Evolutionary conservation across 495 filamentous ascomycete genomes (phyloP).

Genomic region (Lophiostoma macrostomum): DNA sequence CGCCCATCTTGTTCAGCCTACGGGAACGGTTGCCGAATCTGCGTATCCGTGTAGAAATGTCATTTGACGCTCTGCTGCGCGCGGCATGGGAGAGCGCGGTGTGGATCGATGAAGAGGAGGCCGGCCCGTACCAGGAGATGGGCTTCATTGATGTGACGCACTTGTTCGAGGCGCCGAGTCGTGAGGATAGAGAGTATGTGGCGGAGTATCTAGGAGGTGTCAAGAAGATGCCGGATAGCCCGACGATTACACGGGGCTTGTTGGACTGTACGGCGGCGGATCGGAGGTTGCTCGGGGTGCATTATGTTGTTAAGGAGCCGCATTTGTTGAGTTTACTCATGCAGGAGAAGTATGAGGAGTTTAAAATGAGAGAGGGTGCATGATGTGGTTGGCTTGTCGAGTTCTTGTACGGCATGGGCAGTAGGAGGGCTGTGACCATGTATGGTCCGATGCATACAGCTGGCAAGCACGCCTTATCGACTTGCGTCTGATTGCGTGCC

Average conservation of each 20-base stretch:
- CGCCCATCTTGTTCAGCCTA: constrained; percentile 1
- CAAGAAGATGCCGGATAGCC: neutral
- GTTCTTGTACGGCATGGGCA: no score
- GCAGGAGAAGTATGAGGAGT: constrained; percentile 8
- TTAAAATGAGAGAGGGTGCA: no score
- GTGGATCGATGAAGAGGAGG: neutral
- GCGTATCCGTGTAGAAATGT: constrained; percentile 1
- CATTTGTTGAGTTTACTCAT: constrained; percentile 13
- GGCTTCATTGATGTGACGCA: constrained; percentile 8
- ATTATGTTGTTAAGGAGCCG: constrained; percentile 20
- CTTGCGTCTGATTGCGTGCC: no score
- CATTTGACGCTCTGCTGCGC: constrained; percentile 7
- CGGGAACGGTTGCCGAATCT: neutral
- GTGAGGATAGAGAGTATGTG: constrained; percentile 11
- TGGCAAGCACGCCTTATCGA: no score
- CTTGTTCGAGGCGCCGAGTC: constrained; percentile 1
- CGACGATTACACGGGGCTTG: neutral
- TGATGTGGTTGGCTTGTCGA: no score
- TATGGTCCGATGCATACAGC: no score
- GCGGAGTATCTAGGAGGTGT: neutral
- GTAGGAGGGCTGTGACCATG: no score
- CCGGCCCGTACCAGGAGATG: neutral
- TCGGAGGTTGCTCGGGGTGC: constrained; percentile 1
- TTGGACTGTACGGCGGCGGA: neutral
- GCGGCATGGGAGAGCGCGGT: neutral